Percentiles rank a stretch among this genome's conserved stretches.
phyloP scores from a whole-genome alignment of 345 rosid species.

The Aurinia saxatilis region DNA sequence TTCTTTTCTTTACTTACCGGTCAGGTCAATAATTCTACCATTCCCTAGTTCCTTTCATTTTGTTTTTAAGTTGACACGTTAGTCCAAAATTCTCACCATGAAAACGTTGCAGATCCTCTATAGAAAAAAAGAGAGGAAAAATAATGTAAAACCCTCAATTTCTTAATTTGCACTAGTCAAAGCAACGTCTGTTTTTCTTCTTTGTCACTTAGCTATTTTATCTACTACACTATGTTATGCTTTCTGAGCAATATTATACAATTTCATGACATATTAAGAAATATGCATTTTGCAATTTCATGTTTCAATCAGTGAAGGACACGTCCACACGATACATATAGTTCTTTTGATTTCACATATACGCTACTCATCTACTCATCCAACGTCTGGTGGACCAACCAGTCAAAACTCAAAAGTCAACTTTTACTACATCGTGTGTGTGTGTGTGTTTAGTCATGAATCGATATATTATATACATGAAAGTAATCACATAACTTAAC shows the following conservation, averaged over 20 bases:
- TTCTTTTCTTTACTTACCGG: constrained; percentile 26
- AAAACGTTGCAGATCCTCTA: background rate
- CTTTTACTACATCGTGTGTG: background rate
- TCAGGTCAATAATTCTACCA: constrained; percentile 19
- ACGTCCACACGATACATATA: background rate
- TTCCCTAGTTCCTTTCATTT: too few species aligned
- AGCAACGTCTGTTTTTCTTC: constrained; percentile 19
- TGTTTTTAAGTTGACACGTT: too few species aligned
- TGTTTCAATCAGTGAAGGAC: background rate
- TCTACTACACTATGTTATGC: constrained; percentile 10
- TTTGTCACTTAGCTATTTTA: constrained; percentile 22
- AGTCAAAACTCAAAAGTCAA: constrained; percentile 47
- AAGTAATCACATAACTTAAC: background rate
- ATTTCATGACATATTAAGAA: background rate
- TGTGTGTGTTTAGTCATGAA: constrained; percentile 13
- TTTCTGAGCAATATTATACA: constrained; percentile 15
- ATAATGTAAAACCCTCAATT: background rate
- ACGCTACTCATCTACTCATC: background rate
- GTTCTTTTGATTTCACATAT: background rate
- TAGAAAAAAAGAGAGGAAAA: background rate
- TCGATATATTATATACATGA: background rate
- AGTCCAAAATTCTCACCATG: background rate
- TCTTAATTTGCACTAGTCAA: constrained; percentile 7
- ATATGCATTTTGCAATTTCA: background rate
- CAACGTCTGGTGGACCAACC: constrained; percentile 88